Conservation (phyloP, 345 rosid genomes). For the Populus simonii region DNA sequence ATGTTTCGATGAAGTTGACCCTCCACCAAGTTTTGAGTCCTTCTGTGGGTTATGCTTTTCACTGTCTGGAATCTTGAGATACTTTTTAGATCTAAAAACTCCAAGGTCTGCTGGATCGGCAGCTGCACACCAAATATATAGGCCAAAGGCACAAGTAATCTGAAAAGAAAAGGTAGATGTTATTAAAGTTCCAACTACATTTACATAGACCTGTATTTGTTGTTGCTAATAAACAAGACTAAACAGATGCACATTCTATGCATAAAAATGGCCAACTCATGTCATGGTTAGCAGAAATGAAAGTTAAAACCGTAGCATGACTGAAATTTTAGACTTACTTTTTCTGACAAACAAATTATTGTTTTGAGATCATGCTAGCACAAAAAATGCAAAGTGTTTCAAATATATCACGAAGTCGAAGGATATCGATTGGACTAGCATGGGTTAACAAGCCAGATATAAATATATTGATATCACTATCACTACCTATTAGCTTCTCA, state of each 20-base stretch:
- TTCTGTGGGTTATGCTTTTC: conserved; percentile 44
- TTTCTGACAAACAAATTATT: neutral
- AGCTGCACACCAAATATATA: conserved; percentile 30
- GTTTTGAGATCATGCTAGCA: neutral
- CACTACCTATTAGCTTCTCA: neutral
- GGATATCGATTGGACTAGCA: neutral
- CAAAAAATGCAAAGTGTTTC: neutral
- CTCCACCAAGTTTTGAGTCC: conserved; percentile 61
- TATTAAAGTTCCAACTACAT: neutral
- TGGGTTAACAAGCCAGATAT: neutral
- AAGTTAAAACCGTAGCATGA: neutral
- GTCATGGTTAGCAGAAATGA: neutral
- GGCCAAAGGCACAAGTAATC: conserved; percentile 26
- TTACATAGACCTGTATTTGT: neutral
- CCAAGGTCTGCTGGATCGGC: conserved; percentile 29
- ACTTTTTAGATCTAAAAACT: conserved; percentile 41
- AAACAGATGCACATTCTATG: neutral
- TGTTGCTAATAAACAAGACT: neutral
- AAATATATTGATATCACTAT: neutral
- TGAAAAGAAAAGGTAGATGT: conserved; percentile 9
- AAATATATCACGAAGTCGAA: neutral
- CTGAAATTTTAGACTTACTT: neutral
- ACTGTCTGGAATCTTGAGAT: conserved; percentile 54
- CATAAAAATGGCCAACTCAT: neutral
- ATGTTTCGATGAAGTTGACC: conserved; percentile 49